Base-by-base conservation (phyloP, 176 grass and related monocot species). In the Triticum turgidum region DNA sequence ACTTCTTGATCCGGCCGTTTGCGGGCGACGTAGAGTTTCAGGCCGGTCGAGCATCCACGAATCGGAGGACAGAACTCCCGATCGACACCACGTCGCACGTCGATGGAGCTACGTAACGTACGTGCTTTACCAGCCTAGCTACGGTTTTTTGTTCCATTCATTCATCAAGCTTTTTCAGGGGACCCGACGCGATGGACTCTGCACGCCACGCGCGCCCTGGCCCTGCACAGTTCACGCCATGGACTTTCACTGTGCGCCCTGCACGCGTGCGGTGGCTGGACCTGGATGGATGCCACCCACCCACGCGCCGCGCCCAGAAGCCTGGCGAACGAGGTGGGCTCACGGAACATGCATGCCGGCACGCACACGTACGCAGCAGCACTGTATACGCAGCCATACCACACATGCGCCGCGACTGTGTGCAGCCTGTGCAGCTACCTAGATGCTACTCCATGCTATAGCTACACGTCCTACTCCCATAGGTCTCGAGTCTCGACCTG, bases 361-460 rank as follows among this genome's bases (percentile, higher is more conserved):
- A 74, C 41, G 42, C 72, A 51, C 72, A 75, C 72, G 72, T 47
- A 74, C 70, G 70, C 70, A 25, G 69, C 11, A 44, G 70, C 69
- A 42, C 34, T 71, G 69, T 21, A 39, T 9, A 39, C 38, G 11
- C 38, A 73, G 5, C 22, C 39, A 58, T 58, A 21, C 20, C 56
- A 59, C 12, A 74, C 41, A 44, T 75, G 27, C 72, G 72, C 22
- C 3, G 39, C 6, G 24, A 75, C 42, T 34, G 51, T 47, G 44
- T 47, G 44, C 44, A 47, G 11, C 42, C 42, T 10, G 20, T 69
- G 83, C 65, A 71, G 77, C 18, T 76, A 58, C 29, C 41, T 76
- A 76, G 73, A 47, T 49, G 44, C 32, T 85, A 68, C 33, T 2
- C 32, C 33, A 74, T 74, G 30, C 66, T 82, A 42, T 6, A 33